phyloP scores from a whole-genome alignment of 176 grass and related monocot species.

The Coix lacrymajobi region DNA sequence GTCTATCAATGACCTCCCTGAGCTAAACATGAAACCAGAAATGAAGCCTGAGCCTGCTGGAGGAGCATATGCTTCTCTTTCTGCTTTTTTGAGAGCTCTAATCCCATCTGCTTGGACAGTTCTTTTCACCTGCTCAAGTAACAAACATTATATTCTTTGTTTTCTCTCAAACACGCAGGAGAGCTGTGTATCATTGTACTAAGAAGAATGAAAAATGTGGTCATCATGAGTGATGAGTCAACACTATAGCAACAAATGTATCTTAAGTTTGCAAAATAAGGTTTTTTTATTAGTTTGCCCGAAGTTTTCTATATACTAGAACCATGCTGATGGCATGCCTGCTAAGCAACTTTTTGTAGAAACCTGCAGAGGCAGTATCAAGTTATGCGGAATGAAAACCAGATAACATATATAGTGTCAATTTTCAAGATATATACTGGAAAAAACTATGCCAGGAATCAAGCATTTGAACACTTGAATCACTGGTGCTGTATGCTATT shows the following conservation, averaged over 20 bases:
- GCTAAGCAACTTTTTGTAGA: background rate
- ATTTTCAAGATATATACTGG: slow-evolving; percentile 9
- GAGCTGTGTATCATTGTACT: no score
- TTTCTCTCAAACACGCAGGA: no score
- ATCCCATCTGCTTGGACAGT: slow-evolving; percentile 89
- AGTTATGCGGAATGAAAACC: background rate
- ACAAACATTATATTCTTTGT: slow-evolving; percentile 23
- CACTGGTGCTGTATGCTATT: background rate
- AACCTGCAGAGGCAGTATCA: background rate
- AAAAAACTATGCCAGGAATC: background rate
- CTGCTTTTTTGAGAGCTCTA: slow-evolving; percentile 63
- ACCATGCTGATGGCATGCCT: background rate
- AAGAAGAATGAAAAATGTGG: no score
- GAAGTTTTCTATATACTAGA: background rate
- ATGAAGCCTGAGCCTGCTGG: slow-evolving; percentile 89
- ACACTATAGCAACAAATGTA: background rate
- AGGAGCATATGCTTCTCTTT: slow-evolving; percentile 78
- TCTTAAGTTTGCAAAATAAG: background rate
- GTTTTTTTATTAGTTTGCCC: background rate
- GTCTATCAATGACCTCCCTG: slow-evolving; percentile 73
- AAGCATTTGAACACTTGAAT: slow-evolving; percentile 14
- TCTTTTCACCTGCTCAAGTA: slow-evolving; percentile 62
- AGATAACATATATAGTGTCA: background rate
- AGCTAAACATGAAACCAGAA: slow-evolving; percentile 82
- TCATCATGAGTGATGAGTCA: background rate